These are phyloP conservation scores for Hansenula sp. DNA, from an alignment of 1,139 yeast genomes.

Conservation along the genomic window DNA sequence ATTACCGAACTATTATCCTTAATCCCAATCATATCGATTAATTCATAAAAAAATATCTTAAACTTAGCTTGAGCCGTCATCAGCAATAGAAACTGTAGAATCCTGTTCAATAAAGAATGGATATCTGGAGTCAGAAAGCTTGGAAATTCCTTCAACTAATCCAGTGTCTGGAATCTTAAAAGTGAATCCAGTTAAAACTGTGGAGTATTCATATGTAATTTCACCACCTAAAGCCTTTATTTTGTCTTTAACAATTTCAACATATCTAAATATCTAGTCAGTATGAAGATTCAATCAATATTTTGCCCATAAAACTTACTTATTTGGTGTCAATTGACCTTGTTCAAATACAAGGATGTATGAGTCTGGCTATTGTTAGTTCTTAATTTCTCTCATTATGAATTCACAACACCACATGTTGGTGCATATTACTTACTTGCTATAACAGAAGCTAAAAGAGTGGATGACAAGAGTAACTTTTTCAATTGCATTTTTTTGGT, in stretches of 20 bases:
- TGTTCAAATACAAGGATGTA: conserved; percentile 23
- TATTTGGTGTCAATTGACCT: conserved; percentile 21
- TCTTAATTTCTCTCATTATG: too few species aligned
- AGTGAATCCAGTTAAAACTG: conserved; percentile 36
- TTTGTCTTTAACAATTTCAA: conserved; percentile 25
- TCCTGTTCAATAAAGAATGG: conserved; percentile 38
- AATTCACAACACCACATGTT: background rate
- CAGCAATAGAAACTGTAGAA: conserved; percentile 23
- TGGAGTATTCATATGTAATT: conserved; percentile 34
- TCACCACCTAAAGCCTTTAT: conserved; percentile 31
- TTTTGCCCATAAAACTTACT: conserved; percentile 9
- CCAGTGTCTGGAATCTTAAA: conserved; percentile 25
- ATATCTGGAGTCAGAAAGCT: conserved; percentile 22
- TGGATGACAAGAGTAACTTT: conserved; percentile 1
- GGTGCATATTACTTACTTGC: conserved; percentile 5
- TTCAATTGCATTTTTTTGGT: conserved; percentile 4
- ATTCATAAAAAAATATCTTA: background rate
- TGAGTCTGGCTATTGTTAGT: conserved; percentile 10
- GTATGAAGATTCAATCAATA: background rate
- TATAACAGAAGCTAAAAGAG: conserved; percentile 2
- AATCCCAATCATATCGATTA: background rate
- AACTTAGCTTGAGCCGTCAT: background rate
- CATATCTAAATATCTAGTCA: conserved; percentile 6
- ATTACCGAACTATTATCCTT: too few species aligned
- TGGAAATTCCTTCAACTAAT: conserved; percentile 17